phyloP scores from a whole-genome alignment of 2,329 filamentous ascomycete species.

The Clonostachys chloroleuca region DNA sequence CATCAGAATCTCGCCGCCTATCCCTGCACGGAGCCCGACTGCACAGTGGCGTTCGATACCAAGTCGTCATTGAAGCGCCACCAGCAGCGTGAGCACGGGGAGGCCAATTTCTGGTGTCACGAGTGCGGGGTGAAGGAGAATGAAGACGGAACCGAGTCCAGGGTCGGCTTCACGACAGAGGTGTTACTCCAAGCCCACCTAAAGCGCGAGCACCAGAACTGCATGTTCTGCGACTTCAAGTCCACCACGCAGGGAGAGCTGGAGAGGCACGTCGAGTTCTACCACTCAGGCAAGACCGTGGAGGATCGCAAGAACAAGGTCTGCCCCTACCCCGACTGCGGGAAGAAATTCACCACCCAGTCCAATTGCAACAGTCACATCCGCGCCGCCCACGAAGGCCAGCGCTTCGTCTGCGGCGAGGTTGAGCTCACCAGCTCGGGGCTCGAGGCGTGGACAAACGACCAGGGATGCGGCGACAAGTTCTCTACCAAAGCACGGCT shows the following conservation, averaged over 20 bases:
- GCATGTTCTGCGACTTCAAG: conserved; percentile 66
- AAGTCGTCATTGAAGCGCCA: conserved; percentile 69
- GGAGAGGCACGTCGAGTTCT: conserved; percentile 72
- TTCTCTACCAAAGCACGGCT: conserved; percentile 76
- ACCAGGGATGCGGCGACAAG: conserved; percentile 67
- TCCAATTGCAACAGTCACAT: conserved; percentile 82
- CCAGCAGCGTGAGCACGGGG: conserved; percentile 63
- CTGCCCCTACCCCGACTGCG: conserved; percentile 67
- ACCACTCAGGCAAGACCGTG: conserved; percentile 61
- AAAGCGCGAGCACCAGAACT: conserved; percentile 68
- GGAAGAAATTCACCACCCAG: conserved; percentile 73
- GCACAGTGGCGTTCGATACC: conserved; percentile 69
- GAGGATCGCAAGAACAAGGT: conserved; percentile 60
- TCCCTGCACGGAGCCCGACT: conserved; percentile 58
- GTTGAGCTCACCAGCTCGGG: conserved; percentile 54
- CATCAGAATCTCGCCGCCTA: conserved; percentile 72
- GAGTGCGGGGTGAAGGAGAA: conserved; percentile 52
- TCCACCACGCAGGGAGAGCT: conserved; percentile 65
- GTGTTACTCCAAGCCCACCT: conserved; percentile 70
- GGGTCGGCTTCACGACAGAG: conserved; percentile 66
- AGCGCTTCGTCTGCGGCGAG: conserved; percentile 75
- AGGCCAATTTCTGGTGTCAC: conserved; percentile 70
- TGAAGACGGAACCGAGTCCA: conserved; percentile 28
- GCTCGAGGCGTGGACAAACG: conserved; percentile 59
- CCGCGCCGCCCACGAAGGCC: conserved; percentile 70